Percentiles rank a stretch among this genome's conserved stretches.
These are phyloP conservation scores for Ustilago vetiveriae DNA, from an alignment of 1,284 basidiomycete genomes.

Conservation along the genomic window DNA sequence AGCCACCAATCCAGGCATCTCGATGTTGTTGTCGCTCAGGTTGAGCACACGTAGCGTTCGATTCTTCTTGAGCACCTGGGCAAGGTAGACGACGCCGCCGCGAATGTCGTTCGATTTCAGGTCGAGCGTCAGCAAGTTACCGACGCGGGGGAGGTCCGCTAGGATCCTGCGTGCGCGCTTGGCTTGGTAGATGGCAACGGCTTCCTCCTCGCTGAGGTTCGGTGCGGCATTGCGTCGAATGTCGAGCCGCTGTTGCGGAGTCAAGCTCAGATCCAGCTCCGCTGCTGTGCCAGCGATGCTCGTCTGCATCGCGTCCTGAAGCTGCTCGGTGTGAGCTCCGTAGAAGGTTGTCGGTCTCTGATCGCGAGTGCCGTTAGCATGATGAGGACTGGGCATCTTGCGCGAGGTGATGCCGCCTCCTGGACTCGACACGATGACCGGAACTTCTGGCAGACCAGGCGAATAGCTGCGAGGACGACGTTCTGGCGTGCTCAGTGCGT, in stretches of 20 bases:
- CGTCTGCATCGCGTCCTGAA: conserved; percentile 46
- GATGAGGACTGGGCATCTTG: conserved; percentile 37
- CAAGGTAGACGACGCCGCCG: conserved; percentile 83
- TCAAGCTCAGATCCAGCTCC: conserved; percentile 39
- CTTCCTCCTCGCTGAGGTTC: conserved; percentile 45
- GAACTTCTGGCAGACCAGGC: conserved; percentile 53
- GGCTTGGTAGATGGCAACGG: conserved; percentile 46
- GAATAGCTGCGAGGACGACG: conserved; percentile 48
- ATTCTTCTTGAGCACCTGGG: conserved; percentile 94
- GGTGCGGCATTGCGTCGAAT: conserved; percentile 23
- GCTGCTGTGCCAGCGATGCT: conserved; percentile 23
- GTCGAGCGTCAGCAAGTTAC: conserved; percentile 86
- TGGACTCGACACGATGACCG: conserved; percentile 54
- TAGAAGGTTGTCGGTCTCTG: conserved; percentile 20
- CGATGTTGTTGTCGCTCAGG: conserved; percentile 90
- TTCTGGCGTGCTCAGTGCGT: conserved; percentile 15
- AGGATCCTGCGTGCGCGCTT: conserved; percentile 53
- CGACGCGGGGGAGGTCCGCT: conserved; percentile 81
- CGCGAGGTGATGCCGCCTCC: conserved; percentile 56
- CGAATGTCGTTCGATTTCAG: conserved; percentile 89
- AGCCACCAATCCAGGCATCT: conserved; percentile 79
- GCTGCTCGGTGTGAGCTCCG: conserved; percentile 41
- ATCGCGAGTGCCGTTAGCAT: conserved; percentile 8
- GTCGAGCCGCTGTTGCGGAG: conserved; percentile 27
- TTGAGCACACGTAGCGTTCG: conserved; percentile 93